Base-by-base conservation (phyloP, 106 monocot genomes). In the Phalaenopsis equestris region DNA sequence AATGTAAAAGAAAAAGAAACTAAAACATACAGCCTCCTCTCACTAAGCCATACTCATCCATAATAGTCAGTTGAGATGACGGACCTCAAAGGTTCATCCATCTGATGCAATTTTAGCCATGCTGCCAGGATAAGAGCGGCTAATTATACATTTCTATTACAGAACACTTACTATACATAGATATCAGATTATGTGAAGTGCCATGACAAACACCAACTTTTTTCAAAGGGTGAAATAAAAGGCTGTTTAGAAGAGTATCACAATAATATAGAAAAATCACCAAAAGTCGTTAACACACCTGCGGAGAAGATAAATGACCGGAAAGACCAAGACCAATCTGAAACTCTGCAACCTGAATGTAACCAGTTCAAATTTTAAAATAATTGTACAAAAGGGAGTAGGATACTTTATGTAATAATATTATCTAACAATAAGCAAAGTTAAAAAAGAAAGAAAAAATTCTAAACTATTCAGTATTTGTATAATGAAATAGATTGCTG, bases 291-390 rank as follows among this genome's bases (percentile, higher is more conserved):
- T 19, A 3, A 17, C 42, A 21, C 80, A 99, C 99, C 88, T 93
- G 94, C 56, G 99, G 93, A 67, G 90, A 93, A 67, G 77, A 68
- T 75, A 99, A 85, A 41, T 93, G 87, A 77, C 93, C 88, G 78
- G 91, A 90, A 78, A 81, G 83, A 75, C 90, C 94, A 76, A 99
- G 88, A 48, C 99, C 99, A 87, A 99, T 72, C 87, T 99, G 94
- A 78, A 95, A 95, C 78, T 95, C 90, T 75, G 99, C 80, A 86
- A 95, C 75, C 99, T 94, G 89, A 80, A 90, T 73, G 73, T 41
- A 83, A 78, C 52, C 5, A 75, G 52, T 30, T 38, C 42, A 74
- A 18, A 49, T 52, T 49, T 45, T 43, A 18, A 6, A 42, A 19
- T 74, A 4, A 7, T 19, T 42, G 74, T 45, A 45, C 61, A 61